Conservation (phyloP, 257 asterid genomes). For the Cordia subcordata region DNA sequence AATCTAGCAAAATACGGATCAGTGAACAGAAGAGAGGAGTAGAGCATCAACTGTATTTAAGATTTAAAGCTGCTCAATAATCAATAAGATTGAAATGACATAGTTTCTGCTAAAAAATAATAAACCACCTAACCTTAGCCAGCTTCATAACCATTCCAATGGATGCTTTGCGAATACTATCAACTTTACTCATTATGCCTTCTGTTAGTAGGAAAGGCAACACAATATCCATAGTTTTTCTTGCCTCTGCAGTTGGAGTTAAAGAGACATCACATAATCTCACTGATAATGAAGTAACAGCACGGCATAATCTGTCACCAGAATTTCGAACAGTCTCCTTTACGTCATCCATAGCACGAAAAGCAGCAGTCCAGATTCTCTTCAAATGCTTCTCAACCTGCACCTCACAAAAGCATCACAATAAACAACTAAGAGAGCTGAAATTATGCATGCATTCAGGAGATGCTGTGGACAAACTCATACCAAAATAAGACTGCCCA, state of each 20-base stretch:
- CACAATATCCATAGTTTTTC: conserved; percentile 72
- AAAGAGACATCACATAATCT: conserved; percentile 89
- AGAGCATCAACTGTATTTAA: no score
- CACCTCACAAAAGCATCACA: conserved; percentile 16
- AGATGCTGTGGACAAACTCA: not conserved
- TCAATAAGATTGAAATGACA: not conserved
- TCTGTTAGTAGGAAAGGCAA: conserved; percentile 85
- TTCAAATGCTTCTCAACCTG: conserved; percentile 87
- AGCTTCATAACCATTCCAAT: conserved; percentile 80
- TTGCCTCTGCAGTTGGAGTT: conserved; percentile 73
- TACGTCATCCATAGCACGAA: conserved; percentile 97
- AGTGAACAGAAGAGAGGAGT: no score
- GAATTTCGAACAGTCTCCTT: conserved; percentile 96
- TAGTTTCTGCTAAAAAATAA: not conserved
- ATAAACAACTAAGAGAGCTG: not conserved
- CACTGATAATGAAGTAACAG: conserved; percentile 74
- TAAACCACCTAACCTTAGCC: conserved; percentile 55
- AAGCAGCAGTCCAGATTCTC: conserved; percentile 87
- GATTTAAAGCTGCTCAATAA: not conserved
- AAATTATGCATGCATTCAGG: not conserved
- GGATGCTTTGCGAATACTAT: conserved; percentile 86
- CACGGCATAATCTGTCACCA: conserved; percentile 91
- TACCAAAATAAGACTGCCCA: not conserved
- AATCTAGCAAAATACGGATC: no score
- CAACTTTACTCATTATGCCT: conserved; percentile 94